Conservation (phyloP, 768 basidiomycete genomes). For the Phaeotremella fagi region DNA sequence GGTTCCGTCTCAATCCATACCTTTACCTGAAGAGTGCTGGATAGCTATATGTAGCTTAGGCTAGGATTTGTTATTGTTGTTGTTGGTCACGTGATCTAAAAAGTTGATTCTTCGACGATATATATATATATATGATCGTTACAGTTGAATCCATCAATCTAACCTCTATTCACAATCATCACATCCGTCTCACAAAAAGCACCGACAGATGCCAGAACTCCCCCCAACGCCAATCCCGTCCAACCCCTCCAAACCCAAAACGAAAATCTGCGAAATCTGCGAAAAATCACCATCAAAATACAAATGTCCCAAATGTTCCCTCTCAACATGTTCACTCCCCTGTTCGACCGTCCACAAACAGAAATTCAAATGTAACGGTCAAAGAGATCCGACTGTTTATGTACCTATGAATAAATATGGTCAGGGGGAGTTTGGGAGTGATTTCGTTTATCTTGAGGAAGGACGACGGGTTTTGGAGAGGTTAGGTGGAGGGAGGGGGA, state of each 20-base stretch:
- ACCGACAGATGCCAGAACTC: too few relatives aligned
- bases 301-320: constrained; percentile 44
- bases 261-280: constrained; percentile 21
- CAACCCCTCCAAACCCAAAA: not conserved
- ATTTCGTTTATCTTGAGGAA: constrained; percentile 82
- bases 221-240: too few relatives aligned
- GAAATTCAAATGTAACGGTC: constrained; percentile 28
- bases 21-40: too few relatives aligned
- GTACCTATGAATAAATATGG: constrained; percentile 72
- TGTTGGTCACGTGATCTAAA: too few relatives aligned
- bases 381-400: constrained; percentile 33
- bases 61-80: too few relatives aligned
- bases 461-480: constrained; percentile 69
- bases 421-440: constrained; percentile 82
- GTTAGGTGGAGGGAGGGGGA: constrained; percentile 57
- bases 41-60: too few relatives aligned
- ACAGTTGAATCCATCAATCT: too few relatives aligned
- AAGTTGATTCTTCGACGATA: too few relatives aligned
- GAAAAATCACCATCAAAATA: constrained; percentile 33
- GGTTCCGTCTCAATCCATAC: too few relatives aligned
- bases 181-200: too few relatives aligned
- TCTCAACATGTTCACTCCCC: constrained; percentile 35
- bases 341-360: constrained; percentile 43
- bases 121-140: too few relatives aligned
- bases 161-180: too few relatives aligned